These are phyloP conservation scores for Pichia sp. DNA, from an alignment of 1,139 yeast species.

Conservation along the genomic window DNA sequence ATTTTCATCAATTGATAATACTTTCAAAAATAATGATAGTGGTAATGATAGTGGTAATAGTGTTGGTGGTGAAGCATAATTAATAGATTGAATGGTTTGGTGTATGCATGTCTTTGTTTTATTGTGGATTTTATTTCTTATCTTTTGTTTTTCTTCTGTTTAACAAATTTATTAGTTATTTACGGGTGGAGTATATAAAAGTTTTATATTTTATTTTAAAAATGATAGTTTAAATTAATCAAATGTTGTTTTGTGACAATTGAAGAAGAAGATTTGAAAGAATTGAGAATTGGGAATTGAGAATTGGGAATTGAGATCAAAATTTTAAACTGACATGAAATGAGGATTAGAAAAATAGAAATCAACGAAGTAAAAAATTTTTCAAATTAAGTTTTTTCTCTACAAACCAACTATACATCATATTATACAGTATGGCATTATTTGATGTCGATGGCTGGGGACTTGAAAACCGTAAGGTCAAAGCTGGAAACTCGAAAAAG, in stretches of 20 bases:
- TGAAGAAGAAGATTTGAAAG: background rate
- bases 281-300: too few relatives aligned
- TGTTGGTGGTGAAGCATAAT: background rate
- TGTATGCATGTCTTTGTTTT: background rate
- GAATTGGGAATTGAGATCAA: background rate
- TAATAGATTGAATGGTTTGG: background rate
- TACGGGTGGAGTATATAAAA: background rate
- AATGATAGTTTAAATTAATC: background rate
- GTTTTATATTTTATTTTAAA: background rate
- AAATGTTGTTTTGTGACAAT: too few relatives aligned
- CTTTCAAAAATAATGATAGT: background rate
- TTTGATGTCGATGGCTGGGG: slow-evolving; percentile 84
- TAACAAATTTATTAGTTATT: background rate
- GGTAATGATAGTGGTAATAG: background rate
- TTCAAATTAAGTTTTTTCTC: background rate
- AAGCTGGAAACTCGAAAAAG: slow-evolving; percentile 12
- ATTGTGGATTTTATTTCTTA: background rate
- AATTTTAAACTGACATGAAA: background rate
- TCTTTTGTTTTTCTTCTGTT: background rate
- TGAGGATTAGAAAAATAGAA: background rate
- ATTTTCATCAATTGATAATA: background rate
- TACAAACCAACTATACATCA: background rate
- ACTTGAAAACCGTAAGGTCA: slow-evolving; percentile 46
- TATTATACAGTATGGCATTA: slow-evolving; percentile 47
- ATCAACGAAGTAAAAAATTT: background rate